These are phyloP conservation scores for Murraya koenigii DNA, from an alignment of 345 rosid genomes.

Conservation along the genomic window DNA sequence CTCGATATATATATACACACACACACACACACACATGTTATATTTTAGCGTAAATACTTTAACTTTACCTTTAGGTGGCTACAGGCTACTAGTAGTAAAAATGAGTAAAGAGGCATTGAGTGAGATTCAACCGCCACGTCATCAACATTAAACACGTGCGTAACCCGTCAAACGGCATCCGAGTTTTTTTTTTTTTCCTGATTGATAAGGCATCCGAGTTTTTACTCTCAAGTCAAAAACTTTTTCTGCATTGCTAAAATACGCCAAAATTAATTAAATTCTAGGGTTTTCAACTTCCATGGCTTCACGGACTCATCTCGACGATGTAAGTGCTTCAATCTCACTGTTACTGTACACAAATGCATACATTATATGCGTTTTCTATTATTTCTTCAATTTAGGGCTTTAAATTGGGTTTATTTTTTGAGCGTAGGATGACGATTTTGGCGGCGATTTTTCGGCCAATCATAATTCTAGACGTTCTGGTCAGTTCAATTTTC, in stretches of 20 bases:
- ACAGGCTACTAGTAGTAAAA: too few relatives aligned
- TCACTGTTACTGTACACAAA: neutral
- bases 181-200: too few relatives aligned
- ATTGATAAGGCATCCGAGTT: neutral
- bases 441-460: slow-evolving; percentile 80
- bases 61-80: too few relatives aligned
- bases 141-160: neutral
- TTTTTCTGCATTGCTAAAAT: neutral
- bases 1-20: too few relatives aligned
- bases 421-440: slow-evolving; percentile 56
- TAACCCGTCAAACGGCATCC: neutral
- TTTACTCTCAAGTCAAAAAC: neutral
- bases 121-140: slow-evolving; percentile 11
- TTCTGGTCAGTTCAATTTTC: slow-evolving; percentile 45
- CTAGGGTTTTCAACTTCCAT: slow-evolving; percentile 30
- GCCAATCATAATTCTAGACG: slow-evolving; percentile 40
- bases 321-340: slow-evolving; percentile 38
- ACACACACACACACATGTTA: too few relatives aligned
- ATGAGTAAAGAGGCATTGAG: too few relatives aligned
- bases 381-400: neutral
- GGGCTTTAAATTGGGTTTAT: slow-evolving; percentile 7
- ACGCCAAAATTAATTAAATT: slow-evolving; percentile 17
- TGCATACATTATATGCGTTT: neutral
- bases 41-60: too few relatives aligned
- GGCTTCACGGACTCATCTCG: slow-evolving; percentile 57